phyloP scores from a whole-genome alignment of 495 filamentous ascomycete genomes.

The Aspergillus funiculosus region DNA sequence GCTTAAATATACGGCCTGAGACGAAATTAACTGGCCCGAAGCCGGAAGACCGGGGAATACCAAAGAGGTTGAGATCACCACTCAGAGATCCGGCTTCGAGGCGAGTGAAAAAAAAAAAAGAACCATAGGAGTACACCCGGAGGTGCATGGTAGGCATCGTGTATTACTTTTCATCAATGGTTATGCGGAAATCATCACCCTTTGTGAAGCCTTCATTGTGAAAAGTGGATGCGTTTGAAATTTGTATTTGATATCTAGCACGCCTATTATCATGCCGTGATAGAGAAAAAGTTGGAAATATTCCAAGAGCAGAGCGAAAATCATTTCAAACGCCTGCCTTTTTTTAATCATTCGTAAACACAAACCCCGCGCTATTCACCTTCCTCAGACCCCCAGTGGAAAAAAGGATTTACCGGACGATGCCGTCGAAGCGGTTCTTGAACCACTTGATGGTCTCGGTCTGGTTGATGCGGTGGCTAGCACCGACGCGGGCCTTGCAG shows the following conservation, averaged over 20 bases:
- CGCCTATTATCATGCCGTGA: conserved; percentile 42
- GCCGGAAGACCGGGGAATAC: too few relatives aligned
- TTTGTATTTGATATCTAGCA: conserved; percentile 41
- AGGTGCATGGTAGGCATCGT: conserved; percentile 17
- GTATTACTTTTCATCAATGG: conserved; percentile 41
- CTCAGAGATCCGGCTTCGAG: conserved; percentile 1
- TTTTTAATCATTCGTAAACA: conserved; percentile 39
- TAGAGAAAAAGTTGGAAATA: conserved; percentile 30
- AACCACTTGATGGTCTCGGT: conserved; percentile 97
- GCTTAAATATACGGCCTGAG: too few relatives aligned
- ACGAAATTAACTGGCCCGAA: too few relatives aligned
- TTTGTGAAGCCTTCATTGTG: conserved; percentile 47
- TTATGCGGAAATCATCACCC: conserved; percentile 47
- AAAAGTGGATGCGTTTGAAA: conserved; percentile 39
- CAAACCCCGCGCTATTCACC: conserved; percentile 24
- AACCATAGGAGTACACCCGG: background rate
- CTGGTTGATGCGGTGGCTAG: conserved; percentile 85
- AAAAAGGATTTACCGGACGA: conserved; percentile 69
- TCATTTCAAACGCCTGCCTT: conserved; percentile 20
- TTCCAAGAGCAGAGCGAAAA: conserved; percentile 24
- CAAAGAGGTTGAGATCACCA: background rate
- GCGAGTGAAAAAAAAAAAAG: conserved; percentile 7
- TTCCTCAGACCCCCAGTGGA: conserved; percentile 10
- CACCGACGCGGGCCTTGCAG: conserved; percentile 76
- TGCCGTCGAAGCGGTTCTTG: conserved; percentile 99